Conservation (phyloP, 352 stramenopile genomes). For the Detonula confervacea region DNA sequence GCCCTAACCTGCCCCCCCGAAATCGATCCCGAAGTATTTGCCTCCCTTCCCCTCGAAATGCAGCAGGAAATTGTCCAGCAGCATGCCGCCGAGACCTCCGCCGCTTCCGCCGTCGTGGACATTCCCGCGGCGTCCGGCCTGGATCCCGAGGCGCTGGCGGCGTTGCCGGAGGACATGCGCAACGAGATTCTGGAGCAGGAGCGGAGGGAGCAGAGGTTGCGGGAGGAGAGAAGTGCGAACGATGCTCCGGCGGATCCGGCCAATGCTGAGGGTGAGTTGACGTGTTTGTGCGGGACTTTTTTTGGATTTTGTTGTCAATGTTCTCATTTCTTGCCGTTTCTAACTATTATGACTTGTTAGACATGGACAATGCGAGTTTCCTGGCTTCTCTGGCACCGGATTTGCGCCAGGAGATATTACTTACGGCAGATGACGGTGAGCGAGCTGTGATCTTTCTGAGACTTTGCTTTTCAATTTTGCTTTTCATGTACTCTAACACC, state of each 20-base stretch:
- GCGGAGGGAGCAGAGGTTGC: conserved; percentile 89
- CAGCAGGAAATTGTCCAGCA: conserved; percentile 94
- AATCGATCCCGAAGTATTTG: conserved; percentile 97
- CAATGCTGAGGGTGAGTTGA: conserved; percentile 87
- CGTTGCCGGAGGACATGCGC: conserved; percentile 96
- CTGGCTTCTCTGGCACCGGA: conserved; percentile 94
- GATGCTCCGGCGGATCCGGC: conserved; percentile 91
- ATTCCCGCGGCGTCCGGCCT: conserved; percentile 73
- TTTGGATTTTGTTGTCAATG: background rate
- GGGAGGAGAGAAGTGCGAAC: conserved; percentile 84
- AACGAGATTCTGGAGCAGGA: conserved; percentile 96
- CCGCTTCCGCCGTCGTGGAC: too few relatives aligned
- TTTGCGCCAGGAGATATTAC: conserved; percentile 95
- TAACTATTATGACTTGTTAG: conserved; percentile 41
- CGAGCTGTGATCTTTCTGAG: background rate
- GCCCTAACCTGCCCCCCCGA: conserved; percentile 90
- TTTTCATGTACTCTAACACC: too few relatives aligned
- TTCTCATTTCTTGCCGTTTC: too few relatives aligned
- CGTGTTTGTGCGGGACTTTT: background rate
- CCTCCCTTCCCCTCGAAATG: conserved; percentile 94
- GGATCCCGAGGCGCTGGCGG: conserved; percentile 92
- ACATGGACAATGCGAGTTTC: conserved; percentile 99
- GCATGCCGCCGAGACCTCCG: conserved; percentile 71
- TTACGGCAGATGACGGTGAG: conserved; percentile 91
- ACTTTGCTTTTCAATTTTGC: conserved; percentile 1